Conservation (phyloP, 1,139 yeast species). For the Geotrichum aggregatum region DNA sequence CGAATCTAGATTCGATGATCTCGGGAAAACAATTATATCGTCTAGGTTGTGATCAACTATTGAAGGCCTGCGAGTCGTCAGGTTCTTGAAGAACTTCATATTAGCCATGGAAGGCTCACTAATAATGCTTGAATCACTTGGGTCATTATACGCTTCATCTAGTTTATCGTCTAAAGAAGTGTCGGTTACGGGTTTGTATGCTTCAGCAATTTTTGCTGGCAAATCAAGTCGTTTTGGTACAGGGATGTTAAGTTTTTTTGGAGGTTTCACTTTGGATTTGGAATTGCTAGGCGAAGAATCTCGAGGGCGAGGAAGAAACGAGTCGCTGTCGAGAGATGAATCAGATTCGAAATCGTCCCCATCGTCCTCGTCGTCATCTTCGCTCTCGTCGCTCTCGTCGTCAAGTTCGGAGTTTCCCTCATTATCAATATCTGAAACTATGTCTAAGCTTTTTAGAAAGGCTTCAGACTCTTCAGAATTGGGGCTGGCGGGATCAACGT, state of each 20-base stretch:
- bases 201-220: conserved; percentile 24
- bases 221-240: conserved; percentile 30
- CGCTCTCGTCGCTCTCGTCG: conserved; percentile 3
- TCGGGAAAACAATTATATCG: conserved; percentile 24
- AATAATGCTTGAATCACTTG: conserved; percentile 19
- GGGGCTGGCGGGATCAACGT: no score
- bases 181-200: no score
- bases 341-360: conserved; percentile 16
- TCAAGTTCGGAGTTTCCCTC: no score
- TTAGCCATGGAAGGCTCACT: conserved; percentile 17
- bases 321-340: conserved; percentile 14
- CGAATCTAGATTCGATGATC: conserved; percentile 14
- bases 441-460: no score
- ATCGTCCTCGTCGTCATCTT: conserved; percentile 19
- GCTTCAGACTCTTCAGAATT: no score
- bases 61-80: conserved; percentile 22
- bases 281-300: conserved; percentile 21
- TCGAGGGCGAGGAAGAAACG: not conserved
- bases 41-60: conserved; percentile 26
- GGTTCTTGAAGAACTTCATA: not conserved
- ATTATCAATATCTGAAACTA: no score
- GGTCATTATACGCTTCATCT: conserved; percentile 18
- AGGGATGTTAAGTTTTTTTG: conserved; percentile 23
- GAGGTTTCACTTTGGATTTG: conserved; percentile 24
- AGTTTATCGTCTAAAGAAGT: not conserved